These are phyloP conservation scores for Taiozyma onychis DNA, from an alignment of 1,139 yeast genomes.

Conservation along the genomic window DNA sequence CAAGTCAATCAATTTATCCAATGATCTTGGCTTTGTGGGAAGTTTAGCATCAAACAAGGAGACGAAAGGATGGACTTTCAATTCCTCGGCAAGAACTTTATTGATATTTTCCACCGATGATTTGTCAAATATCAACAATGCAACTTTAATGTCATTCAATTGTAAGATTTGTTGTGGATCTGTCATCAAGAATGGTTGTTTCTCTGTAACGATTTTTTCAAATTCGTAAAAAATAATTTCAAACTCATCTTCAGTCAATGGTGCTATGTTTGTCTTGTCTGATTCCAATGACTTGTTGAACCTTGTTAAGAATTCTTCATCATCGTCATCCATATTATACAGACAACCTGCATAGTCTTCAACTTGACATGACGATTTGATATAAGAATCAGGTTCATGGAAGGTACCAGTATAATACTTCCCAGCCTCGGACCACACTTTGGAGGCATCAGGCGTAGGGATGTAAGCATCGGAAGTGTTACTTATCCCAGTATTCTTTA, in stretches of 20 bases:
- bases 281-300: conserved; percentile 30
- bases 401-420: conserved; percentile 67
- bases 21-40: conserved; percentile 36
- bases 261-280: conserved; percentile 24
- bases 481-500: conserved; percentile 29
- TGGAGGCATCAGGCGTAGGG: conserved; percentile 96
- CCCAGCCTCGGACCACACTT: conserved; percentile 70
- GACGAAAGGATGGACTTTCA: conserved; percentile 30
- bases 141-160: conserved; percentile 59
- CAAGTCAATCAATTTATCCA: conserved; percentile 47
- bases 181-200: conserved; percentile 84
- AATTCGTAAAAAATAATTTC: conserved; percentile 72
- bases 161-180: conserved; percentile 75
- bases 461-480: conserved; percentile 64
- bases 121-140: conserved; percentile 30
- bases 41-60: conserved; percentile 45
- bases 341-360: conserved; percentile 88
- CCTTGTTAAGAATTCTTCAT: conserved; percentile 56
- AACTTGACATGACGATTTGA: conserved; percentile 88
- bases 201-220: conserved; percentile 68
- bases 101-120: conserved; percentile 29
- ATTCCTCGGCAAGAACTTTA: conserved; percentile 28
- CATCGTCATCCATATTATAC: conserved; percentile 88
- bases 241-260: conserved; percentile 74
- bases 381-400: conserved; percentile 70